A percentile compares a stretch with the other conserved stretches of the same genome.
Conservation (phyloP, 2,329 filamentous ascomycete species). For the Hortaea werneckii region DNA sequence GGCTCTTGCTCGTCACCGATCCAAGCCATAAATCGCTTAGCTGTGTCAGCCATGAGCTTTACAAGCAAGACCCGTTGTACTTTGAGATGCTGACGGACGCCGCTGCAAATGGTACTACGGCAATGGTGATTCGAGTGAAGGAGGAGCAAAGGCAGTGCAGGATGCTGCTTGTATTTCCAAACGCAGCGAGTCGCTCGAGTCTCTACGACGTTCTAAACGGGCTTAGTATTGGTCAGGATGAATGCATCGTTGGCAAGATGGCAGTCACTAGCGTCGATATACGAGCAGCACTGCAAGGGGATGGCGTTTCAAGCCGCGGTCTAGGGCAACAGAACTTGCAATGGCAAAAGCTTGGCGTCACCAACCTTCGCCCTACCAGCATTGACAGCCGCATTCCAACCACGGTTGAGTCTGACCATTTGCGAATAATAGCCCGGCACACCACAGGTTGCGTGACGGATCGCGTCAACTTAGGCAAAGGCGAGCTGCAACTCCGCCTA, state of each 20-base stretch:
- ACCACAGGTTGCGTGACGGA: slow-evolving; percentile 71
- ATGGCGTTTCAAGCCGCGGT: slow-evolving; percentile 29
- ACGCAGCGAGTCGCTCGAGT: slow-evolving; percentile 58
- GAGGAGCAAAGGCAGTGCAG: slow-evolving; percentile 56
- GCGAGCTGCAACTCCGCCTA: slow-evolving; percentile 38
- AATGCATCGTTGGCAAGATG: slow-evolving; percentile 61
- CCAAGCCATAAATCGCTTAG: slow-evolving; percentile 68
- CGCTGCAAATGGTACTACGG: slow-evolving; percentile 55
- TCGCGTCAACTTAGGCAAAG: slow-evolving; percentile 61
- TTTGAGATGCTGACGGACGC: slow-evolving; percentile 58
- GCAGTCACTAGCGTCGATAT: slow-evolving; percentile 57
- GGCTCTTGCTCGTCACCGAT: slow-evolving; percentile 67
- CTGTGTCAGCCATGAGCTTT: slow-evolving; percentile 61
- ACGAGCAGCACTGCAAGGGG: slow-evolving; percentile 42
- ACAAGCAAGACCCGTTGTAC: slow-evolving; percentile 56
- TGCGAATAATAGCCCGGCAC: slow-evolving; percentile 64
- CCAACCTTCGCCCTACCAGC: slow-evolving; percentile 58
- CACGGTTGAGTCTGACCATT: slow-evolving; percentile 64
- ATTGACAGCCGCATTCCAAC: slow-evolving; percentile 48
- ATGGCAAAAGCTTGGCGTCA: slow-evolving; percentile 60
- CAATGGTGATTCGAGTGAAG: slow-evolving; percentile 60
- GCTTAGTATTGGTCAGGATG: slow-evolving; percentile 55
- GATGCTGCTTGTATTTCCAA: slow-evolving; percentile 68
- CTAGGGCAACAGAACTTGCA: slow-evolving; percentile 35
- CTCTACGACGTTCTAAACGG: slow-evolving; percentile 67